Conservation (phyloP, 2,329 filamentous ascomycete species). For the Didymella arachidicola region DNA sequence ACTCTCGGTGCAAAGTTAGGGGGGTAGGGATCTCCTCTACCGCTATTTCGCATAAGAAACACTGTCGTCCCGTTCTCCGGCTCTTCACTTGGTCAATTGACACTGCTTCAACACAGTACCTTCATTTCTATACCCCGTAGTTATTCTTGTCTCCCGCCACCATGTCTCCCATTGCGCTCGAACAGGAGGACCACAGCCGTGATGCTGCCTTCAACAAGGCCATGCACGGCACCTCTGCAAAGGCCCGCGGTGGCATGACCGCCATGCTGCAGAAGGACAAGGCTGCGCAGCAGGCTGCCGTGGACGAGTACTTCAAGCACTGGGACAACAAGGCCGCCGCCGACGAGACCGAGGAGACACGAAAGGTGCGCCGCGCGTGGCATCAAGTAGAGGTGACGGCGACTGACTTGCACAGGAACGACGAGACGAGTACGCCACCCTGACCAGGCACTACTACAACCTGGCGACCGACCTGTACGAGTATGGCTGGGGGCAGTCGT, state of each 20-base stretch:
- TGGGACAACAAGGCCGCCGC: slow-evolving; percentile 85
- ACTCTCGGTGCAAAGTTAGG: slow-evolving; percentile 14
- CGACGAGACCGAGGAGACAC: slow-evolving; percentile 81
- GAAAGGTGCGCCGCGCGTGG: slow-evolving; percentile 65
- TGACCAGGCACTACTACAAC: slow-evolving; percentile 97
- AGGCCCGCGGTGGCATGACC: slow-evolving; percentile 74
- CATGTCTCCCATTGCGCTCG: slow-evolving; percentile 68
- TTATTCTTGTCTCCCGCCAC: slow-evolving; percentile 30
- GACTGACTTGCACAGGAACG: slow-evolving; percentile 66
- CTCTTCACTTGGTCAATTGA: slow-evolving; percentile 29
- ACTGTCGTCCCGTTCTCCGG: slow-evolving; percentile 25
- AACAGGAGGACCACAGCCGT: slow-evolving; percentile 81
- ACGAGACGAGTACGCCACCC: slow-evolving; percentile 86
- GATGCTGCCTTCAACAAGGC: slow-evolving; percentile 92
- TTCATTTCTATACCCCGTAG: slow-evolving; percentile 12
- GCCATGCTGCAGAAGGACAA: slow-evolving; percentile 88
- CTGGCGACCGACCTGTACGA: slow-evolving; percentile 96
- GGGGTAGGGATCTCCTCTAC: slow-evolving; percentile 38
- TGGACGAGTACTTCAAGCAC: slow-evolving; percentile 95
- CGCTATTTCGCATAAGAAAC: slow-evolving; percentile 36
- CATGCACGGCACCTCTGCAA: slow-evolving; percentile 78
- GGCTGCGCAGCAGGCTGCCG: slow-evolving; percentile 78
- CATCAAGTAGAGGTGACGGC: slow-evolving; percentile 4
- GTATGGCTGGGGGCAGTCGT: slow-evolving; percentile 94
- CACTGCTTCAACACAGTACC: slow-evolving; percentile 23